Percentiles rank a stretch among this genome's conserved stretches.
phyloP scores from a whole-genome alignment of 2,329 filamentous ascomycete genomes.

The Beauveria sp. region DNA sequence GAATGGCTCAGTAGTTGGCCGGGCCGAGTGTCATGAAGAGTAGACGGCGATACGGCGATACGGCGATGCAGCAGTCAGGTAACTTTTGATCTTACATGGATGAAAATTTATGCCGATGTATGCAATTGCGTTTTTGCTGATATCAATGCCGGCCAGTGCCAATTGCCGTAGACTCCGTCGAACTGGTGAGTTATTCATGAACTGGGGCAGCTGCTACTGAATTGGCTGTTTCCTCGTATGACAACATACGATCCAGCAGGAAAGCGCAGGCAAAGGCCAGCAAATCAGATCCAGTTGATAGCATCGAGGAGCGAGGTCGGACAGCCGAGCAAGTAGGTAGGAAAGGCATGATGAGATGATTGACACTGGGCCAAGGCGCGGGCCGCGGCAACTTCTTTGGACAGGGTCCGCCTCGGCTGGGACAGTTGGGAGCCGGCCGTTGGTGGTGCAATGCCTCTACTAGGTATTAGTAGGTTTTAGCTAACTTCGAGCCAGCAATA shows the following conservation, averaged over 20 bases:
- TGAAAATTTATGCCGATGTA: too few species aligned
- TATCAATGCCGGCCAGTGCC: not conserved
- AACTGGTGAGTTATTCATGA: not conserved
- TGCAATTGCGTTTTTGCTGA: not conserved
- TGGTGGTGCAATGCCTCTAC: not conserved
- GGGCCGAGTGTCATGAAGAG: not conserved
- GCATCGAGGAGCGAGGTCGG: not conserved
- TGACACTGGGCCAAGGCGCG: not conserved
- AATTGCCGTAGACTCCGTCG: too few species aligned
- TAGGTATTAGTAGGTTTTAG: not conserved
- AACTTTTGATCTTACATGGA: too few species aligned
- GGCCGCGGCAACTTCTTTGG: slow-evolving; percentile 5
- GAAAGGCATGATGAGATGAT: not conserved
- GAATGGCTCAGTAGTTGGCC: not conserved
- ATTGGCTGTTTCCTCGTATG: not conserved
- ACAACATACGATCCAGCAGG: not conserved
- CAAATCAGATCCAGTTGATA: not conserved
- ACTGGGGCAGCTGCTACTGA: not conserved
- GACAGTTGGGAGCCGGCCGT: not conserved
- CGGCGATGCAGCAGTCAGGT: too few species aligned
- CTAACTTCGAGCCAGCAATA: too few species aligned
- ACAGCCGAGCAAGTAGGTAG: not conserved
- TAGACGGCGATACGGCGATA: not conserved
- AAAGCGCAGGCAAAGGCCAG: not conserved
- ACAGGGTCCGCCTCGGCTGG: slow-evolving; percentile 2